phyloP scores from a whole-genome alignment of 1,284 basidiomycete species.

The Leccinum variabile region DNA sequence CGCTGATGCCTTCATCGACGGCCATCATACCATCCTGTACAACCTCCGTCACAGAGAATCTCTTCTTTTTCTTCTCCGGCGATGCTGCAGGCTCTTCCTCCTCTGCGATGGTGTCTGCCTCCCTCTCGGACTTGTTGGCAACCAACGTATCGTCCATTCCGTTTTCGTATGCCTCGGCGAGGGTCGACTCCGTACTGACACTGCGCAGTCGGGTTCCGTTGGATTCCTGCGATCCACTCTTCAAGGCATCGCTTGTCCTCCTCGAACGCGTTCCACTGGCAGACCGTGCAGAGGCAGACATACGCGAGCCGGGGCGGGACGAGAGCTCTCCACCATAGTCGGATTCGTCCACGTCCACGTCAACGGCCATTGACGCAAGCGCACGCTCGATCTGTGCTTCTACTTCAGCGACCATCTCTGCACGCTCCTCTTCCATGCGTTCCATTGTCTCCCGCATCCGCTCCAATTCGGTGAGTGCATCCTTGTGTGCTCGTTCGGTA shows the following conservation, averaged over 20 bases:
- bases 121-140: constrained; percentile 42
- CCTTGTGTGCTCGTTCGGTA: constrained; percentile 71
- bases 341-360: constrained; percentile 47
- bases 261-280: constrained; percentile 52
- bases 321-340: constrained; percentile 58
- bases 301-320: constrained; percentile 47
- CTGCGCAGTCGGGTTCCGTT: constrained; percentile 50
- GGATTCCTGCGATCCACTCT: constrained; percentile 33
- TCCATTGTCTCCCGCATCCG: constrained; percentile 78
- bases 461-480: constrained; percentile 67
- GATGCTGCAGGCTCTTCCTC: constrained; percentile 47
- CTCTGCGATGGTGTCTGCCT: constrained; percentile 54
- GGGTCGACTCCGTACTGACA: constrained; percentile 71
- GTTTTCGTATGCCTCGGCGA: constrained; percentile 61
- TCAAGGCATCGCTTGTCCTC: constrained; percentile 54
- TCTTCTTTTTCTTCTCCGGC: constrained; percentile 55
- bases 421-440: constrained; percentile 79
- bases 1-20: constrained; percentile 79
- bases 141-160: constrained; percentile 40
- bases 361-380: constrained; percentile 75
- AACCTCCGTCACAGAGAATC: constrained; percentile 68
- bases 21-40: constrained; percentile 77
- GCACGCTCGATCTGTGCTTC: constrained; percentile 85
- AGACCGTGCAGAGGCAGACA: constrained; percentile 45
- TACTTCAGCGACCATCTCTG: constrained; percentile 84